These are phyloP conservation scores for Apocynum venetum DNA, from an alignment of 257 asterid species.

Conservation along the genomic window DNA sequence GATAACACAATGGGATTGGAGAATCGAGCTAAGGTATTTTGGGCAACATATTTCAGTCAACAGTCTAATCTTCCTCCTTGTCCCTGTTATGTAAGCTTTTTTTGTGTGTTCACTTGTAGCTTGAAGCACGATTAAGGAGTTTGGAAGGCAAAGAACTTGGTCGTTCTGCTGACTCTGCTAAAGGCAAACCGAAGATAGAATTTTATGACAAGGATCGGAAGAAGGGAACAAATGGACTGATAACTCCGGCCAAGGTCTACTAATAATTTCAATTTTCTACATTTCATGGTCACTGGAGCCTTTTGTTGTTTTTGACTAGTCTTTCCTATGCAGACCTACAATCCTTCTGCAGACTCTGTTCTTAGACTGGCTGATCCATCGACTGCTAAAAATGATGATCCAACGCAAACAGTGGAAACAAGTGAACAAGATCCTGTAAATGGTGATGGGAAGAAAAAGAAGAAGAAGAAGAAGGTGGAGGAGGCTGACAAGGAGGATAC, in stretches of 20 bases:
- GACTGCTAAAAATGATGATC: conserved; percentile 24
- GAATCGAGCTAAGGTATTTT: conserved; percentile 55
- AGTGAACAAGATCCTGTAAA: conserved; percentile 28
- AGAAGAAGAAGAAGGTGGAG: conserved; percentile 39
- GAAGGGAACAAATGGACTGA: conserved; percentile 69
- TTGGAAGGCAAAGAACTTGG: conserved; percentile 66
- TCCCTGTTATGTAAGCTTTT: neutral
- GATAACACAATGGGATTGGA: conserved; percentile 83
- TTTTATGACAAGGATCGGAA: conserved; percentile 74
- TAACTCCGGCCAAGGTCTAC: conserved; percentile 65
- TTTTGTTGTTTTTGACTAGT: neutral
- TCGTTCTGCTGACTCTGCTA: conserved; percentile 74
- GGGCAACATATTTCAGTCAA: neutral
- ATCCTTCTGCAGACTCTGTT: conserved; percentile 69
- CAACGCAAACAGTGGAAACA: conserved; percentile 21
- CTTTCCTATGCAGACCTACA: conserved; percentile 48
- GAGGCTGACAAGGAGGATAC: conserved; percentile 29
- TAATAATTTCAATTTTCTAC: neutral
- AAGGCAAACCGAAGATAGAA: conserved; percentile 86
- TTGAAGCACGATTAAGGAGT: conserved; percentile 70
- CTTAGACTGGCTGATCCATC: conserved; percentile 41
- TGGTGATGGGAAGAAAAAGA: conserved; percentile 37
- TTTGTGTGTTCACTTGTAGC: conserved; percentile 29
- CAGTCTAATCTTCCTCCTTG: neutral
- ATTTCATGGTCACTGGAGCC: neutral